Evolutionary conservation across 352 stramenopile genomes (phyloP), one percentile per base, ranked within the genome.

Genomic region (Phytopythium mirpurense): DNA sequence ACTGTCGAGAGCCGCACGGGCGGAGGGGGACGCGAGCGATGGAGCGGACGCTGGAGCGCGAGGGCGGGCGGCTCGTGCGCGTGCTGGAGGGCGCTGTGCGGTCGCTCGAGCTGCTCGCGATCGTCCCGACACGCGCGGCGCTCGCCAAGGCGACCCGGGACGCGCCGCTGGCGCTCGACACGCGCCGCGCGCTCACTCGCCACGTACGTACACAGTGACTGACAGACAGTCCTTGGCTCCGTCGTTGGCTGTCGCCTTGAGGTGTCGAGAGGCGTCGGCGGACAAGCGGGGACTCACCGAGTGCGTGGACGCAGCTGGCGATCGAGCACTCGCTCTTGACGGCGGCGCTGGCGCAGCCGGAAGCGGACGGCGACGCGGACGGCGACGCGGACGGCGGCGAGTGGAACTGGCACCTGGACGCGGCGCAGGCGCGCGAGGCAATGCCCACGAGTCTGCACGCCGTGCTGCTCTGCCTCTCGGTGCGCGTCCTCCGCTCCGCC

Each of bases 391-490:
- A 62, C 18, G 56, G 60, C 23, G 61, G 61, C 38, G 48, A 54
- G 8, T 40, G 51, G 10, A 45, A 57, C 29, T 47, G 32, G n/a
- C 27, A 37, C 23, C 35, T 65, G n/a, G 41, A 59, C n/a, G 46
- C 56, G 6, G 50, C 62, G 19, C 57, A 59, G 27, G 48, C 59
- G 11, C 27, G 41, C 10, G 29, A 67, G 16, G 40, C 58, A 27
- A 59, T 78, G 21, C 59, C 73, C 11, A 69, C 59, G 54, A 68
- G 62, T 57, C 55, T 81, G 40, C 63, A 71, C 44, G 24, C 46
- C 2, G 23, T 72, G 48, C 42, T 72, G 12, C 48, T 61, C 19
- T 27, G 53, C 8, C 35, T 79, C 24, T 62, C 58, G 58, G 67
- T 77, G 41, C 29, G 29, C 29, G 5, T 32, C 29, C 29, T 32